phyloP scores from a whole-genome alignment of 2,329 filamentous ascomycete genomes.

The Didymella pinodella region DNA sequence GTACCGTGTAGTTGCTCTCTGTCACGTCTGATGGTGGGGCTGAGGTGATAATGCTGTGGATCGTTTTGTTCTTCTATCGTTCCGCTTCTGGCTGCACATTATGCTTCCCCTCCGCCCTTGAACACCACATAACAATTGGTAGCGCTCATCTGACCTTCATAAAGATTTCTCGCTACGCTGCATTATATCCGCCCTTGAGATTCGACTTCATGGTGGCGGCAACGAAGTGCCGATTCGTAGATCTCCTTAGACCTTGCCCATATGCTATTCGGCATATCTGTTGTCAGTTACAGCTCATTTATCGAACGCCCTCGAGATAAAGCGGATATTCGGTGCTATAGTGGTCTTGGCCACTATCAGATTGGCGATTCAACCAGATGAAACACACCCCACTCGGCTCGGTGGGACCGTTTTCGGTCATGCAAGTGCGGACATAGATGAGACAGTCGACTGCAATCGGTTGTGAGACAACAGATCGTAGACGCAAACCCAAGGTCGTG shows the following conservation, averaged over 20 bases:
- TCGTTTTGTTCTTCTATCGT: background rate
- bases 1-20: background rate
- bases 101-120: background rate
- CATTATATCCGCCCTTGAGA: background rate
- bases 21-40: background rate
- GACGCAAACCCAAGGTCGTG: background rate
- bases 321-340: background rate
- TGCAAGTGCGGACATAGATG: slow-evolving; percentile 5
- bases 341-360: slow-evolving; percentile 5
- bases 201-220: background rate
- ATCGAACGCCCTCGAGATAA: slow-evolving; percentile 1
- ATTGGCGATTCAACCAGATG: background rate
- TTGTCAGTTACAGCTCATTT: background rate
- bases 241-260: background rate
- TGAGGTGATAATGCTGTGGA: background rate
- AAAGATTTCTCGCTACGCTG: background rate
- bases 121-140: background rate
- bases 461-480: slow-evolving; percentile 7
- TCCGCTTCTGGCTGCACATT: background rate
- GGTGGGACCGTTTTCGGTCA: background rate
- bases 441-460: slow-evolving; percentile 6
- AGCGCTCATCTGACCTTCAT: background rate
- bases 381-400: background rate
- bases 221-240: background rate
- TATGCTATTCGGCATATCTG: background rate